Evolutionary conservation across 1,284 basidiomycete species (phyloP).

Genomic region (Malassezia arunalokei): DNA sequence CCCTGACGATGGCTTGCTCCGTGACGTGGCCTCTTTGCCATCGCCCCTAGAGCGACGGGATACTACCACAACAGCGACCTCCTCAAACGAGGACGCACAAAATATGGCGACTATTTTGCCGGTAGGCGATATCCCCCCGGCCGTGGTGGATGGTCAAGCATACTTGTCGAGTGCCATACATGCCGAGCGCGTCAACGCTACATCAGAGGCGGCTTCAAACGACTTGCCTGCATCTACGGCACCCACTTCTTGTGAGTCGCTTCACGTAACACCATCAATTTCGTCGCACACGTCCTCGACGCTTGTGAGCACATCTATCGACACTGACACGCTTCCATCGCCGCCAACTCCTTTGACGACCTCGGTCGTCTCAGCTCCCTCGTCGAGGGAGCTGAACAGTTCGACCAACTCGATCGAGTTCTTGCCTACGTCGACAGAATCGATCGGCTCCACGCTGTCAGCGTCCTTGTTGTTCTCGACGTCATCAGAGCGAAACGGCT

Average conservation of each 20-base stretch:
- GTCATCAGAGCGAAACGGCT: not conserved
- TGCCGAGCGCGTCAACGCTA: no score
- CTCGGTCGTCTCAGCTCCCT: not conserved
- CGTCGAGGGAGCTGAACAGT: not conserved
- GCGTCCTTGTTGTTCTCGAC: not conserved
- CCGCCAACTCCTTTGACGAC: not conserved
- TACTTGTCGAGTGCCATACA: no score
- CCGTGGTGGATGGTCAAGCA: not conserved
- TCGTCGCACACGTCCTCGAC: no score
- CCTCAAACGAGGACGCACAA: not conserved
- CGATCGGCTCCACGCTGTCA: not conserved
- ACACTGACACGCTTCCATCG: no score
- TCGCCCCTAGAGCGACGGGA: not conserved
- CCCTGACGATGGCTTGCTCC: conserved; percentile 1
- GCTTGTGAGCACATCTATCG: no score
- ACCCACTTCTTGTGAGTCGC: no score
- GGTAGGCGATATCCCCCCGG: not conserved
- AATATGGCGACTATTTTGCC: not conserved
- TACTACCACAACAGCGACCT: not conserved
- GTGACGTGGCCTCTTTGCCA: not conserved
- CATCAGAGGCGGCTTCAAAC: no score
- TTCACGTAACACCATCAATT: no score
- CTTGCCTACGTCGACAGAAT: not conserved
- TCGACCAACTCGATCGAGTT: not conserved
- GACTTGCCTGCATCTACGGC: no score